Percentiles rank a stretch among this genome's conserved stretches.
These are phyloP conservation scores for Phytomonas francai DNA, from an alignment of 208 protist species.

Conservation along the genomic window DNA sequence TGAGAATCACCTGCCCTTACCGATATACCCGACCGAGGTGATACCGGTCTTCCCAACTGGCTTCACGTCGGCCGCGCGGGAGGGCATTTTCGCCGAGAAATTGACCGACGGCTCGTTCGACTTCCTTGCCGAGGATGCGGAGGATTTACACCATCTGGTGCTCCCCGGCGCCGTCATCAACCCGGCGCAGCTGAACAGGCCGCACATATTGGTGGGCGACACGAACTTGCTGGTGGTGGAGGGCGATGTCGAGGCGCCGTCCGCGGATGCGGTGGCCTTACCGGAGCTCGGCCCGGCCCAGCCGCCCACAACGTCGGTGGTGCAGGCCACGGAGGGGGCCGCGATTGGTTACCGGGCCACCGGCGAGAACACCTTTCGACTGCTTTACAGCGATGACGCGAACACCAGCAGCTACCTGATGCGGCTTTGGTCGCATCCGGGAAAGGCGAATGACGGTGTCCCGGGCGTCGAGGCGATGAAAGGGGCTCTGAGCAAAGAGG, in stretches of 20 bases:
- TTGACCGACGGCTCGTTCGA: conserved; percentile 15
- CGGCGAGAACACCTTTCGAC: conserved; percentile 58
- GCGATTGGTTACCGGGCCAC: conserved; percentile 49
- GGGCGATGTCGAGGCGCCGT: conserved; percentile 15
- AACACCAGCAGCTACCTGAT: conserved; percentile 77
- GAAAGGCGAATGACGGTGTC: neutral
- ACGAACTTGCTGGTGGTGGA: conserved; percentile 64
- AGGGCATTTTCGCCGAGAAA: conserved; percentile 15
- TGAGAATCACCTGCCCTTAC: conserved; percentile 14
- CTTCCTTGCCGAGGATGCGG: conserved; percentile 46
- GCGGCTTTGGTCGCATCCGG: conserved; percentile 9
- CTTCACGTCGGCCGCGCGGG: conserved; percentile 23
- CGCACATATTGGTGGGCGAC: conserved; percentile 62
- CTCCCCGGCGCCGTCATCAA: conserved; percentile 47
- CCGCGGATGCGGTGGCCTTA: conserved; percentile 13
- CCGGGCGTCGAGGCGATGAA: conserved; percentile 3
- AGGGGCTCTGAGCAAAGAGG: conserved; percentile 29
- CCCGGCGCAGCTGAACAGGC: conserved; percentile 12
- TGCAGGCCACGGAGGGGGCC: conserved; percentile 1
- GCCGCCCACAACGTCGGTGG: neutral
- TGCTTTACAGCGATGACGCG: conserved; percentile 33
- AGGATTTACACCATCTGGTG: conserved; percentile 42
- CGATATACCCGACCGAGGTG: conserved; percentile 72
- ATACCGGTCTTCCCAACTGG: conserved; percentile 57
- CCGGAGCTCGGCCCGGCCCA: neutral